phyloP scores from a whole-genome alignment of 805 yeast species.

The baker's yeast (Saccharomyces cerevisiae) region DNA sequence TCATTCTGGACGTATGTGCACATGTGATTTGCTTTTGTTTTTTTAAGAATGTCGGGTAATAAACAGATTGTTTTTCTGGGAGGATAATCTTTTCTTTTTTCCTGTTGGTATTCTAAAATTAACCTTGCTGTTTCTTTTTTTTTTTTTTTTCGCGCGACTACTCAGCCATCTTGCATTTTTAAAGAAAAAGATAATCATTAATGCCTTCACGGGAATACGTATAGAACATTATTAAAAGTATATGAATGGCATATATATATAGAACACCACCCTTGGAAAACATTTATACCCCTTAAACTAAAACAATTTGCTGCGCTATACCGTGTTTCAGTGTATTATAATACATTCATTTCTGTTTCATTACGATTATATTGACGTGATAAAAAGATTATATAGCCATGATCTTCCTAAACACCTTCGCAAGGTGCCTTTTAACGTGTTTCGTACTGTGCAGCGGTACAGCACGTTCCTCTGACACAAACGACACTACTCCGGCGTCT shows the following conservation, averaged over 20 bases:
- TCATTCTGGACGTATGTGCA: background rate
- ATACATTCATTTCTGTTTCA: background rate
- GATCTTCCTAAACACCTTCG: background rate
- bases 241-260: background rate
- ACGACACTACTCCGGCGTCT: background rate
- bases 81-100: background rate
- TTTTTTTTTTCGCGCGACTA: background rate
- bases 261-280: background rate
- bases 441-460: background rate
- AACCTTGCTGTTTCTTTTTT: background rate
- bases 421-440: background rate
- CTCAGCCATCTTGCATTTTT: background rate
- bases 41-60: background rate
- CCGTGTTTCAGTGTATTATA: background rate
- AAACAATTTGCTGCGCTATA: background rate
- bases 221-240: background rate
- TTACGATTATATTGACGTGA: background rate
- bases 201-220: background rate
- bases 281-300: background rate
- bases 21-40: background rate
- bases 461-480: slow-evolving; percentile 1
- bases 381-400: background rate
- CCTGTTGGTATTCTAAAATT: background rate
- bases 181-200: background rate
- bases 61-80: no score